Evolutionary conservation across 73 alveolate species (phyloP), one percentile per base, ranked within the genome.

Genomic region (Paraurostyla sp.): DNA sequence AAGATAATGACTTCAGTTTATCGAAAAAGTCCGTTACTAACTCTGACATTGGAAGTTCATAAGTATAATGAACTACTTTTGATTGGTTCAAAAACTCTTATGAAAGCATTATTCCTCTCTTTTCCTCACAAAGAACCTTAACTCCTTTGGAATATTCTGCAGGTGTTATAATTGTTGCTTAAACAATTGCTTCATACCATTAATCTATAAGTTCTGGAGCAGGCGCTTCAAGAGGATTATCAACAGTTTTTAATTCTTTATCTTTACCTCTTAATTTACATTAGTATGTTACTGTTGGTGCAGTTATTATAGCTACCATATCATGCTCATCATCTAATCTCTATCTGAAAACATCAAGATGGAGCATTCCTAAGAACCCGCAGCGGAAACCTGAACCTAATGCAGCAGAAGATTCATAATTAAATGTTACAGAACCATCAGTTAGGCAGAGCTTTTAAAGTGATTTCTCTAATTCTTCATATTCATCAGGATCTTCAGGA

Each of bases 351-450:
- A 97, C 98, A 84, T 97, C 99, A 95, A 97, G 42, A 85, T 97
- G 99, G 33, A 97, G 83, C 84, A 97, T 71, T 29, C 99, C 99
- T 43, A 97, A 81, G 87, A 97, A 97, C 27, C 99, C 99, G 60
- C 98, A 95, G 36, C 99, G 43, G 62, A 80, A 95, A 33, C 97
- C 98, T 45, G 87, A 59, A 36, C 97, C 98, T 27, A 96, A 75
- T 0, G 97, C 98, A 25, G 93, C 93, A 56, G 94, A 81, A 36
- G 91, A 86, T 76, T 96, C 99, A 59, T 92, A 89, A 22, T 81
- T 43, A 0, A 92, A 81, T 7, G 69, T 46, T 0, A 96, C 92
- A 58, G 93, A 73, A 0, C 97, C 95, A 87, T 96, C 99, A 42
- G 93, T 93, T 27, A 96, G 93, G 32, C 87, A 78, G n/a, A 93